Conservation (phyloP, 345 rosid genomes). For the Raphanus sativus region DNA sequence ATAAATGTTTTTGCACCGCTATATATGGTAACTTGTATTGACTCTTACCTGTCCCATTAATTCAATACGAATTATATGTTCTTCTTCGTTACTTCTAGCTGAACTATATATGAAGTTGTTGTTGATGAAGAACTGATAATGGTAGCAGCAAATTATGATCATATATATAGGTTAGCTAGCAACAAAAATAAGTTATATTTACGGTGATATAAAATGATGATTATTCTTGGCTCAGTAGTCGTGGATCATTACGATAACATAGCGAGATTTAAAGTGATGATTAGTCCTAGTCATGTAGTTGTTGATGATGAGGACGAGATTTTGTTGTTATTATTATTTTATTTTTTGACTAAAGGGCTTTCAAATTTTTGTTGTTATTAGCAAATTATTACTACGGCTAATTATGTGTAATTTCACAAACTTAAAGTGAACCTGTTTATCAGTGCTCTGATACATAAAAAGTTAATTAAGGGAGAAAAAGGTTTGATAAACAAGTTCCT, state of each 20-base stretch:
- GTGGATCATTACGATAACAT: background rate
- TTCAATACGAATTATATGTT: constrained; percentile 4
- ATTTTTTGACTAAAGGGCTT: too few species aligned
- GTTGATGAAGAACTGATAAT: background rate
- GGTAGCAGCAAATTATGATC: background rate
- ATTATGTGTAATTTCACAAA: too few species aligned
- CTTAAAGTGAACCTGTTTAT: too few species aligned
- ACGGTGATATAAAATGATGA: background rate
- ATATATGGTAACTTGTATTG: constrained; percentile 34
- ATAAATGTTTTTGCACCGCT: constrained; percentile 34
- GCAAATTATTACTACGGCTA: too few species aligned
- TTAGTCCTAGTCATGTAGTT: background rate
- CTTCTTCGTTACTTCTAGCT: constrained; percentile 13
- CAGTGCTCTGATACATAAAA: too few species aligned
- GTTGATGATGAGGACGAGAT: background rate
- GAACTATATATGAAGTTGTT: constrained; percentile 10
- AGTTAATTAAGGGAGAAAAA: too few species aligned
- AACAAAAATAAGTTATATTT: background rate
- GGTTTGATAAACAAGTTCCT: too few species aligned
- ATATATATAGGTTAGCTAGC: background rate
- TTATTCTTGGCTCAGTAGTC: background rate
- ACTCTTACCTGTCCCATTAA: constrained; percentile 24
- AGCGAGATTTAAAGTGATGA: background rate
- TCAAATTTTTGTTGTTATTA: too few species aligned
- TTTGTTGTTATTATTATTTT: too few species aligned